Conservation (phyloP, 1,284 basidiomycete species). For the Cutaneotrichosporon curvatum region DNA sequence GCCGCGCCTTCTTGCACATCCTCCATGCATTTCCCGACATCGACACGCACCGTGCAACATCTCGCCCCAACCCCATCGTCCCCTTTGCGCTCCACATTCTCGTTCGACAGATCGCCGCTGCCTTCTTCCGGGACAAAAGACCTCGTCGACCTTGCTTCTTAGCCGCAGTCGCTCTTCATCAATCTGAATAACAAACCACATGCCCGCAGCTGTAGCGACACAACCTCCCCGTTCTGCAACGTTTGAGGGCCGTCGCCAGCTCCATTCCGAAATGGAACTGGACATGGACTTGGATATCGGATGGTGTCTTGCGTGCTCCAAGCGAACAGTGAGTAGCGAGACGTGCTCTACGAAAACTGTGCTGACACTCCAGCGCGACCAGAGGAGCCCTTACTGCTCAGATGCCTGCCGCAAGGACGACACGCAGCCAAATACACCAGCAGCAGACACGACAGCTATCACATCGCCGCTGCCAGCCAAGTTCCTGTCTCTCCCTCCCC, state of each 20-base stretch:
- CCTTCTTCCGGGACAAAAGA: too few species aligned
- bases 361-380: constrained; percentile 26
- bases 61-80: too few species aligned
- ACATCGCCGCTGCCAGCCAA: constrained; percentile 26
- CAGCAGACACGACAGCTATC: constrained; percentile 12
- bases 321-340: constrained; percentile 30
- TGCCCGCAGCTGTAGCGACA: neutral
- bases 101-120: too few species aligned
- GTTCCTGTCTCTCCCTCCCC: constrained; percentile 5
- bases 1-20: neutral
- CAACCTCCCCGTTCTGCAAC: neutral
- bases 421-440: constrained; percentile 9
- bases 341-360: neutral
- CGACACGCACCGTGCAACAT: too few species aligned
- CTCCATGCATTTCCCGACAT: neutral
- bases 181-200: too few species aligned
- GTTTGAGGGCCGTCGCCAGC: neutral
- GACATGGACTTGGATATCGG: constrained; percentile 23
- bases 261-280: constrained; percentile 3
- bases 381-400: constrained; percentile 36
- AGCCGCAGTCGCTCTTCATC: too few species aligned
- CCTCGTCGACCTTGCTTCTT: too few species aligned
- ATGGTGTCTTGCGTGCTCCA: constrained; percentile 25
- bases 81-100: too few species aligned
- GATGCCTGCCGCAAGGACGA: constrained; percentile 32